Base-by-base conservation (phyloP, 495 filamentous ascomycete genomes). In the Trichocladium antarcticum region DNA sequence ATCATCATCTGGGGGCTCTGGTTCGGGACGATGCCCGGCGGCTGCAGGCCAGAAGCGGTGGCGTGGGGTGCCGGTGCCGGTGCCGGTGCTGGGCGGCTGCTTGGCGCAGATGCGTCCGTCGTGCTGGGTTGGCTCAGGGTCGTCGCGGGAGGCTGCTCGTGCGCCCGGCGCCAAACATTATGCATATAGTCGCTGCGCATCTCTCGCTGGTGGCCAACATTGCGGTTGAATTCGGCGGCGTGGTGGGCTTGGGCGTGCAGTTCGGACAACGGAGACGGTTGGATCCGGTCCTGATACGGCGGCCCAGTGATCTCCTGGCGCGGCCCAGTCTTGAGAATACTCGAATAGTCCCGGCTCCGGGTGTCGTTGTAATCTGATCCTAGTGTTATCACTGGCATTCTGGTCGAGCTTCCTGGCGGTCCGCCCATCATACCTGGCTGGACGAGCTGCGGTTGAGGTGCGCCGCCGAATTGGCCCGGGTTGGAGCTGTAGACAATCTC, bases 301-400 rank as follows among this genome's bases (percentile, higher is more conserved):
- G 83, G 81, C 16, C 92, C 93, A 3, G 85, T 81, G 49, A 95
- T 77, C 61, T 97, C 92, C 60, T 97, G 92, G 22, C 89, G 77
- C 6, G 87, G 82, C 19, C 68, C 70, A 27, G 62, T 67, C 47
- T 92, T 85, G 35, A 89, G 78, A 50, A 95, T 83, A 56, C 74
- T 83, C 57, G 82, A 84, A 57, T 90, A 89, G 57, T 94, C 89
- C 55, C 84, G 77, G 50, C 83, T 72, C 47, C 87, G 78, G 41
- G 82, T 77, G 57, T 95, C 87, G 53, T 85, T 82, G 24, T 84
- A 76, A 47, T 83, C 77, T 63, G 85, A 79, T 49, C 77, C 76
- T 68, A 85, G 77, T 64, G 87, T 82, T 63, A 95, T 86, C 81
- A 92, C 86, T 24, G 87, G 84, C 55, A 92, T 78, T 56, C 83